phyloP scores from a whole-genome alignment of 768 basidiomycete genomes.

The Chiua virens region DNA sequence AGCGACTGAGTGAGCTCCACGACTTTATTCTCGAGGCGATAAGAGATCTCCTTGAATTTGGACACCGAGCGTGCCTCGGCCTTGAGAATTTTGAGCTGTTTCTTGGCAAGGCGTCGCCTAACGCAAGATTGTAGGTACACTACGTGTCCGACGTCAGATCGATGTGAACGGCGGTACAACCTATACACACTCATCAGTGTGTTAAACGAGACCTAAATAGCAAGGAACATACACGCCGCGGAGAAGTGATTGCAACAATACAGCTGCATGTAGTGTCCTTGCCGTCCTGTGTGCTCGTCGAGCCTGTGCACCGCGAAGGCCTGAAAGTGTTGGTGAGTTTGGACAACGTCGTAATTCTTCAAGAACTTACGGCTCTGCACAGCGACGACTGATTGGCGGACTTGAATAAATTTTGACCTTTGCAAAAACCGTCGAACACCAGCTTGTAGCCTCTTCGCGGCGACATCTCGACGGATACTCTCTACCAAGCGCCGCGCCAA shows the following conservation, averaged over 20 bases:
- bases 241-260: conserved; percentile 74
- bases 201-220: background rate
- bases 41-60: conserved; percentile 98
- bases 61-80: conserved; percentile 95
- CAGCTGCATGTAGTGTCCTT: conserved; percentile 60
- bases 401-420: conserved; percentile 64
- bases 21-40: conserved; percentile 97
- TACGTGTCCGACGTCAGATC: conserved; percentile 65
- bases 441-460: conserved; percentile 76
- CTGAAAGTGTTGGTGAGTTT: conserved; percentile 37
- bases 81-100: conserved; percentile 79
- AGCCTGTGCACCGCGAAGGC: conserved; percentile 71
- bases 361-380: conserved; percentile 81
- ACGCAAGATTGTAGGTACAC: conserved; percentile 90
- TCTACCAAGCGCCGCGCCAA: conserved; percentile 71
- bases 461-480: conserved; percentile 66
- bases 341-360: background rate
- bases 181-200: conserved; percentile 35
- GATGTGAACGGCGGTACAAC: conserved; percentile 52
- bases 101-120: conserved; percentile 83
- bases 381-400: conserved; percentile 59
- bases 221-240: conserved; percentile 79
- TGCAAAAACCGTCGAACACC: conserved; percentile 72
- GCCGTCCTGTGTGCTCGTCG: conserved; percentile 59
- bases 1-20: conserved; percentile 95